A percentile compares a stretch with the other conserved stretches of the same genome.
phyloP scores from a whole-genome alignment of 441 rosid species.

The Arabidopsis lyrata region DNA sequence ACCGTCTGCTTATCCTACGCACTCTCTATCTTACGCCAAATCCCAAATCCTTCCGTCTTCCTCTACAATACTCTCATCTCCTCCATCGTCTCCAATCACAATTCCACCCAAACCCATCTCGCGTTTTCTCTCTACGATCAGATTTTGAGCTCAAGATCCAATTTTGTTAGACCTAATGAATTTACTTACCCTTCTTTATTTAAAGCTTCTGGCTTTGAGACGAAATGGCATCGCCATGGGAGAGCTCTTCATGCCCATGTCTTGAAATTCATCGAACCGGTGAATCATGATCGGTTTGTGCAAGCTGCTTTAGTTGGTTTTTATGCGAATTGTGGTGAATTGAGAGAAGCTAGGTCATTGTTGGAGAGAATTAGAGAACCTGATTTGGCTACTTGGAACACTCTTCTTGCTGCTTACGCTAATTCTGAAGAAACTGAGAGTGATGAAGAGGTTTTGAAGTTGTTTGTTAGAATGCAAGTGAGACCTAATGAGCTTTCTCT shows the following conservation, averaged over 20 bases:
- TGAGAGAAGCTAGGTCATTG: slow-evolving; percentile 55
- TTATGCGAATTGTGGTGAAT: slow-evolving; percentile 56
- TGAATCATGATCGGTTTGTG: slow-evolving; percentile 54
- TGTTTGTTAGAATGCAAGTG: slow-evolving; percentile 59
- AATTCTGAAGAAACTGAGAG: slow-evolving; percentile 27
- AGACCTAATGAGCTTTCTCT: slow-evolving; percentile 68
- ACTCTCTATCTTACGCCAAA: slow-evolving; percentile 55
- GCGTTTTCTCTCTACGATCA: slow-evolving; percentile 57
- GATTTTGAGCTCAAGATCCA: slow-evolving; percentile 35
- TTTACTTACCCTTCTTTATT: slow-evolving; percentile 74
- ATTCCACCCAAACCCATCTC: slow-evolving; percentile 42
- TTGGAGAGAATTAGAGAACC: slow-evolving; percentile 60
- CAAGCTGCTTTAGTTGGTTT: slow-evolving; percentile 61
- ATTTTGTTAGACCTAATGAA: slow-evolving; percentile 52
- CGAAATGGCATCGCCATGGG: slow-evolving; percentile 52
- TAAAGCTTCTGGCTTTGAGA: slow-evolving; percentile 56
- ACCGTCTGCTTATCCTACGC: slow-evolving; percentile 49
- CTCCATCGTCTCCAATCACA: slow-evolving; percentile 49
- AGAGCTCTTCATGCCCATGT: slow-evolving; percentile 63
- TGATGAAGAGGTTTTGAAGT: slow-evolving; percentile 45
- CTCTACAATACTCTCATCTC: slow-evolving; percentile 72
- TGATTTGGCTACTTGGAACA: slow-evolving; percentile 73
- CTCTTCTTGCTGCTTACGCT: slow-evolving; percentile 61
- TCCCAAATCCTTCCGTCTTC: slow-evolving; percentile 61
- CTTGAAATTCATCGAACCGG: slow-evolving; percentile 56